These are phyloP conservation scores for Wallacemonas sp. DNA, from an alignment of 208 protist species.

Conservation along the genomic window DNA sequence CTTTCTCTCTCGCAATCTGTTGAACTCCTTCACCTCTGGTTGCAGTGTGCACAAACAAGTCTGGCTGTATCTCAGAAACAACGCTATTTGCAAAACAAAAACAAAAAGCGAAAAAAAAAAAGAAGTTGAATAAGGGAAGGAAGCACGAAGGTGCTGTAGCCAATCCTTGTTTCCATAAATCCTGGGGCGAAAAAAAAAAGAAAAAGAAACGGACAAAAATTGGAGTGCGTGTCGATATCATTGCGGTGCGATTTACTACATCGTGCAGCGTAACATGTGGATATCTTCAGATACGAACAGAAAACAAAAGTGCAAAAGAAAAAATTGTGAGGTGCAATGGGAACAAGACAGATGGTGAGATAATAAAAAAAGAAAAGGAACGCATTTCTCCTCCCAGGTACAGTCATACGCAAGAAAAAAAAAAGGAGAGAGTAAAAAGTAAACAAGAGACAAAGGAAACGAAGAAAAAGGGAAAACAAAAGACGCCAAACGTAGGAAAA, in stretches of 20 bases:
- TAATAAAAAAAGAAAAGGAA: conserved; percentile 1
- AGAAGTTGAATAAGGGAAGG: background rate
- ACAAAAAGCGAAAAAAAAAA: conserved; percentile 1
- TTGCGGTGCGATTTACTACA: no score
- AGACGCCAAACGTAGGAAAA: background rate
- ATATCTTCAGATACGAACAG: no score
- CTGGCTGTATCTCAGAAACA: no score
- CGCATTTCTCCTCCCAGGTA: background rate
- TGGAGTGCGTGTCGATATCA: no score
- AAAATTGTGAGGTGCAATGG: background rate
- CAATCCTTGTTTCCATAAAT: no score
- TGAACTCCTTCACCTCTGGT: no score
- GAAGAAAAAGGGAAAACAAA: background rate
- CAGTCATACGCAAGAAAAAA: background rate
- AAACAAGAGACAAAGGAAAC: background rate
- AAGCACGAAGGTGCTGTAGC: no score
- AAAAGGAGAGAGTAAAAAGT: background rate
- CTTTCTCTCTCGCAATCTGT: no score
- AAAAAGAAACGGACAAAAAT: no score
- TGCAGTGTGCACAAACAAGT: no score
- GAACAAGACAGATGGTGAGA: background rate
- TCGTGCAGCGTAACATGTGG: no score
- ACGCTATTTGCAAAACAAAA: background rate
- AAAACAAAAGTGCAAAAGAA: conserved; percentile 1
- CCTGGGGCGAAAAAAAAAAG: no score